Evolutionary conservation across 108 stramenopile species (phyloP).

Genomic region (Cylindrotheca fusiformis): DNA sequence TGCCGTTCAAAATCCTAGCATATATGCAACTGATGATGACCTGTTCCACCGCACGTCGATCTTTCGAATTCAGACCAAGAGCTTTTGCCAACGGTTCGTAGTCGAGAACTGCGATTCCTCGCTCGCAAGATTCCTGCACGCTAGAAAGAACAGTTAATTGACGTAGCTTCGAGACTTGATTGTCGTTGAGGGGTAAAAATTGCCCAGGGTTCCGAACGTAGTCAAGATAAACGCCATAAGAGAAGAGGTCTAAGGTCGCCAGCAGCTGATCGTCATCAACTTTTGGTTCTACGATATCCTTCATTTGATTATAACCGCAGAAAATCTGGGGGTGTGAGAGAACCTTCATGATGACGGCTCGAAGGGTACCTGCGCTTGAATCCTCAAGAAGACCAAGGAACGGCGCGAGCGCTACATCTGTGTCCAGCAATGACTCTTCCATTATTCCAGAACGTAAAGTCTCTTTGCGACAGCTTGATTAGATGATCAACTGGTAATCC

Average conservation of each 20-base stretch:
- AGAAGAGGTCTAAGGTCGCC: conserved; percentile 52
- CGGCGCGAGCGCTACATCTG: conserved; percentile 15
- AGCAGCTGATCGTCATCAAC: conserved; percentile 18
- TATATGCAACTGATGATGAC: conserved; percentile 41
- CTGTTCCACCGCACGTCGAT: conserved; percentile 32
- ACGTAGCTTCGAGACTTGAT: conserved; percentile 36
- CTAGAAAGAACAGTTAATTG: conserved; percentile 43
- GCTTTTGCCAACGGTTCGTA: conserved; percentile 21
- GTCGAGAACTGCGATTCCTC: conserved; percentile 10
- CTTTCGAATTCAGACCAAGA: conserved; percentile 10
- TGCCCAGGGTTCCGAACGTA: conserved; percentile 14
- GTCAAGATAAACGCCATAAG: conserved; percentile 37
- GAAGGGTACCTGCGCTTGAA: conserved; percentile 25
- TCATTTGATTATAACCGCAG: conserved; percentile 48
- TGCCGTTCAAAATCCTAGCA: conserved; percentile 27
- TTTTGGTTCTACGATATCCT: conserved; percentile 12
- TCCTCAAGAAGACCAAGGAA: conserved; percentile 27
- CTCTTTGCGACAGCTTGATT: too few relatives aligned
- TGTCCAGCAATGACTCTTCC: too few relatives aligned
- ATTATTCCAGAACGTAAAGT: too few relatives aligned
- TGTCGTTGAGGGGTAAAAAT: conserved; percentile 36
- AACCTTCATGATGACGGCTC: conserved; percentile 36
- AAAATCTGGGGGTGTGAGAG: conserved; percentile 43
- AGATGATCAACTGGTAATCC: too few relatives aligned
- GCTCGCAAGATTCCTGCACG: conserved; percentile 34